Conservation (phyloP, 1,139 yeast genomes). For the Arxiozyma telluris region DNA sequence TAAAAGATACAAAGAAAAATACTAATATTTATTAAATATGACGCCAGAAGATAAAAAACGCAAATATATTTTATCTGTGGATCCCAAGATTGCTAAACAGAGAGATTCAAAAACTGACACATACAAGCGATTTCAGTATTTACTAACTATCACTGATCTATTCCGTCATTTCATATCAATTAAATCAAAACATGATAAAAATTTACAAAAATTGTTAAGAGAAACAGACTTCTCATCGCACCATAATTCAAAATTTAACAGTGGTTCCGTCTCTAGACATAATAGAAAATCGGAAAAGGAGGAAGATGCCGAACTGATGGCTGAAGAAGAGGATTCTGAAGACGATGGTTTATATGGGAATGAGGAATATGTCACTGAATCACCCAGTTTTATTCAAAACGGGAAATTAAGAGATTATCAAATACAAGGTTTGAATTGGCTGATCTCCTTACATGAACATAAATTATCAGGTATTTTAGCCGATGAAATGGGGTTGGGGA, state of each 20-base stretch:
- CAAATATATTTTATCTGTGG: conserved; percentile 43
- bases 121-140: conserved; percentile 50
- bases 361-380: conserved; percentile 34
- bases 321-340: conserved; percentile 41
- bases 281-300: conserved; percentile 59
- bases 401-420: conserved; percentile 75
- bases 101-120: conserved; percentile 58
- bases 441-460: conserved; percentile 73
- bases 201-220: conserved; percentile 39
- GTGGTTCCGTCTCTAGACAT: conserved; percentile 30
- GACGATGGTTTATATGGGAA: conserved; percentile 24
- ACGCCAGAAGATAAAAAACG: conserved; percentile 34
- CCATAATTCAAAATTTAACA: background rate
- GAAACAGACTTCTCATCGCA: conserved; percentile 9
- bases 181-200: conserved; percentile 54
- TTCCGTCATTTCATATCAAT: conserved; percentile 62
- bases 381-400: conserved; percentile 50
- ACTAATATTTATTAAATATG: background rate
- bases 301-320: conserved; percentile 58
- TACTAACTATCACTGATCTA: conserved; percentile 56
- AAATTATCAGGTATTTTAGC: conserved; percentile 96
- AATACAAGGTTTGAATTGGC: conserved; percentile 89
- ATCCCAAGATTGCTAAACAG: conserved; percentile 49
- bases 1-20: background rate
- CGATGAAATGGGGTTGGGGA: conserved; percentile 98